Base-by-base conservation (phyloP, 768 basidiomycete species). In the Lenzites betulinus region DNA sequence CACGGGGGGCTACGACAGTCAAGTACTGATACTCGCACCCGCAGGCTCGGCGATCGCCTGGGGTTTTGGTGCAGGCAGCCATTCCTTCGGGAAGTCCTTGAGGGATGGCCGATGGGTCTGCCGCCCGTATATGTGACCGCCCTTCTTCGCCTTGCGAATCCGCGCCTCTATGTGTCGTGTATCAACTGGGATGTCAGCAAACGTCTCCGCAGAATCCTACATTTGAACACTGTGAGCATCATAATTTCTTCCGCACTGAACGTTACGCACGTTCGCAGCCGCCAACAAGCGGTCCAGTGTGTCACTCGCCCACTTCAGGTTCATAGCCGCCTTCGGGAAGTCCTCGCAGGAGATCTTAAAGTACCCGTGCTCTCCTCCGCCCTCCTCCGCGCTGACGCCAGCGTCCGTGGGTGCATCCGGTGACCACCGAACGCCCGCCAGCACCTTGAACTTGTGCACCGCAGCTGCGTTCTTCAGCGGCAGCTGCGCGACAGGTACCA, bases 291-390 rank as follows among this genome's bases (percentile, higher is more conserved):
- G 77, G 69, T 95, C 90, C 55, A 99, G 73, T 16, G 85, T 81
- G 70, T 98, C 95, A 65, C 89, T 90, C 41, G 90, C 92, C 90
- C 93, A 96, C 74, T 95, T 96, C 67, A 96, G 78, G 74, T 99
- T 99, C 90, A 92, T 89, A 26, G 85, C 80, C 1, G 87, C 83
- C 65, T 84, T 80, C 7, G 87, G 86, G 74, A 93, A 96, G 73
- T 90, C 85, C 67, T 98, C 95, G 70, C 92, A 94, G 0, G 90
- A 82, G 62, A 98, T 90, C 77, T 95, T 95, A 74, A 99, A 79
- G 75, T 84, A 95, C 4, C 95, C 95, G 58, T 92, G 83, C 52
- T 81, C 78, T 71, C 80, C 83, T 11, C 70, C 73, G 47, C 78
- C 78, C 43, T 81, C 72, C 11, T 72, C 72, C 48, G 77, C 78